Evolutionary conservation across 441 rosid genomes (phyloP).

Genomic region (Populus hybrid): DNA sequence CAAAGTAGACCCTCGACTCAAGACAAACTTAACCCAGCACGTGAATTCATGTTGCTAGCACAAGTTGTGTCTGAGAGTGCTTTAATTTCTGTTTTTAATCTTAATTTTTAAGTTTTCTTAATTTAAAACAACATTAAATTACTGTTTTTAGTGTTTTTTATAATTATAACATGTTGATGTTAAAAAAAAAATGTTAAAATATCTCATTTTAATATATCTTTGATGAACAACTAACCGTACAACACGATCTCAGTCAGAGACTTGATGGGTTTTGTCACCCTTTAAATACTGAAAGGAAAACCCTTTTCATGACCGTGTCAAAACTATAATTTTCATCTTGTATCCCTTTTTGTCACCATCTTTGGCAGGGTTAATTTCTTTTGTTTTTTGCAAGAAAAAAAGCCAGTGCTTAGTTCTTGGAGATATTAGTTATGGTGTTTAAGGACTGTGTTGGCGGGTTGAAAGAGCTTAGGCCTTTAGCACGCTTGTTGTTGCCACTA

Average conservation of each 20-base stretch:
- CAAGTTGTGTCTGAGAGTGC: too few species aligned
- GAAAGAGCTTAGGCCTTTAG: constrained; percentile 40
- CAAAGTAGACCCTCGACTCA: neutral
- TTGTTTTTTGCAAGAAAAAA: neutral
- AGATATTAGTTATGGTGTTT: constrained; percentile 19
- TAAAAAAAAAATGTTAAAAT: too few species aligned
- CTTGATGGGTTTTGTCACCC: neutral
- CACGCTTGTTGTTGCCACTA: constrained; percentile 44
- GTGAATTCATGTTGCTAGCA: neutral
- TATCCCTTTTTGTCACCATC: neutral
- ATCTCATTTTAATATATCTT: too few species aligned
- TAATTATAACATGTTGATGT: too few species aligned
- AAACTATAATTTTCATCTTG: neutral
- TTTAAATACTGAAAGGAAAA: neutral
- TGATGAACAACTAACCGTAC: neutral
- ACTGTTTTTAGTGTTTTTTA: too few species aligned
- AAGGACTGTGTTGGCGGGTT: constrained; percentile 22
- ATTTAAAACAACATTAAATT: too few species aligned
- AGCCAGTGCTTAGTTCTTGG: neutral
- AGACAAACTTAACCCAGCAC: neutral
- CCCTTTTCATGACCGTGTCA: neutral
- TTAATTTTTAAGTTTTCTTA: too few species aligned
- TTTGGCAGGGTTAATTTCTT: neutral
- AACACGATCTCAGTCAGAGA: too few species aligned
- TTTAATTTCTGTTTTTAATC: too few species aligned